Evolutionary conservation across 1,284 basidiomycete genomes (phyloP), one percentile per base, ranked within the genome.

Genomic region (Moesziomyces antarcticus): DNA sequence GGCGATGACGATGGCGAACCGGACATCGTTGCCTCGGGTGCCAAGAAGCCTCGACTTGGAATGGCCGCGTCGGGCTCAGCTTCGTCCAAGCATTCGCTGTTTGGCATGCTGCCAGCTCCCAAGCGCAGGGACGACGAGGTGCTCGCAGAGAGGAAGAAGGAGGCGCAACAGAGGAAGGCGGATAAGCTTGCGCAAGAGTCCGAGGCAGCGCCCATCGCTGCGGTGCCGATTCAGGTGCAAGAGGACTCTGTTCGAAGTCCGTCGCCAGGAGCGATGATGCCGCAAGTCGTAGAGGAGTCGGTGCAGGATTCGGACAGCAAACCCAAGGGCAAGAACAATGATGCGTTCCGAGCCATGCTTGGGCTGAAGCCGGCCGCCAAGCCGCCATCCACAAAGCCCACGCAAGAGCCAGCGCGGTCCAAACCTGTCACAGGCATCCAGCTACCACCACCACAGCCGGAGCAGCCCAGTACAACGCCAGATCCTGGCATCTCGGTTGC

Each of bases 281-380:
- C 13, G 6, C 21, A 13, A 21, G 20, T 11, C 18, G 37, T 16
- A 30, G 41, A 37, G 5, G 46, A 21, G n/a, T 45, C 49, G 1
- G 22, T 30, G 20, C 56, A 61, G 20, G 24, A 37, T 1, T 20
- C 43, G 20, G 24, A 10, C 0, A 24, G 52, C 13, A 64, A 59
- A 37, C 16, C 58, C 3, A 70, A 77, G 22, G 59, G 57, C 9
- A 82, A 82, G 52, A 77, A 61, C 14, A 83, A 83, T 41, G 75
- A 78, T 25, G 81, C 77, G 22, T 83, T 83, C 52, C 71, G 81
- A 27, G 80, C 80, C n/a, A 83, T 83, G 81, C 76, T 83, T 1
- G 81, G 81, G 7, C 75, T 83, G 42, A 73, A 78, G 40, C 74
- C 78, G 10, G 48, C 51, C 30, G 49, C 61, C 6, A 41, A 49